Conservation (phyloP, 2,329 filamentous ascomycete species). For the Pseudogymnoascus sp. region DNA sequence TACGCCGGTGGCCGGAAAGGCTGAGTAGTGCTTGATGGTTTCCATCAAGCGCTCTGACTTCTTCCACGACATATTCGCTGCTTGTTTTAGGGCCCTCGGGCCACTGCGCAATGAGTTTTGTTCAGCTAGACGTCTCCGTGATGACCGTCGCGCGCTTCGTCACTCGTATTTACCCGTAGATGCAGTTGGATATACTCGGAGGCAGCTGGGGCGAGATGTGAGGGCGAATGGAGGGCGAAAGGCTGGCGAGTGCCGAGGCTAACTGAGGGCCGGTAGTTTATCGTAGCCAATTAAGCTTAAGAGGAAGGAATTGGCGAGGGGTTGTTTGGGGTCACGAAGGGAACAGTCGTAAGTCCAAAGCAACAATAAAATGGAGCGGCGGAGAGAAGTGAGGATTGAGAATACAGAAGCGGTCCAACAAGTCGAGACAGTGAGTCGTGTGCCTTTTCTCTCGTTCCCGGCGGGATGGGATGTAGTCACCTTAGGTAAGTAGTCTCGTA, state of each 20-base stretch:
- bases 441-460: not conserved
- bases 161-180: not conserved
- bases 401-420: not conserved
- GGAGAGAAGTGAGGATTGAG: not conserved
- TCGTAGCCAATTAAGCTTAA: not conserved
- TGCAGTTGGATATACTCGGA: not conserved
- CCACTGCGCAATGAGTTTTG: slow-evolving; percentile 15
- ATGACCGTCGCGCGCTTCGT: not conserved
- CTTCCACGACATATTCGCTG: slow-evolving; percentile 78
- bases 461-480: not conserved
- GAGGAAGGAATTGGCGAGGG: not conserved
- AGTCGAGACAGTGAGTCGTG: not conserved
- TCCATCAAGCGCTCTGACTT: slow-evolving; percentile 85
- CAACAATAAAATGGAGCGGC: not conserved
- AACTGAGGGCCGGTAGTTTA: not conserved
- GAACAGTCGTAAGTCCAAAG: not conserved
- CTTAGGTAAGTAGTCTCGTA: not conserved
- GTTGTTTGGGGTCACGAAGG: not conserved
- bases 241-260: not conserved
- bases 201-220: not conserved
- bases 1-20: slow-evolving; percentile 91
- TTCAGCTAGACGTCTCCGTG: not conserved
- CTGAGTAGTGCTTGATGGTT: slow-evolving; percentile 94
- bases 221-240: not conserved
- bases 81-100: slow-evolving; percentile 20